These are phyloP conservation scores for Alternaria metachromatica DNA, from an alignment of 2,329 filamentous ascomycete genomes.

Conservation along the genomic window DNA sequence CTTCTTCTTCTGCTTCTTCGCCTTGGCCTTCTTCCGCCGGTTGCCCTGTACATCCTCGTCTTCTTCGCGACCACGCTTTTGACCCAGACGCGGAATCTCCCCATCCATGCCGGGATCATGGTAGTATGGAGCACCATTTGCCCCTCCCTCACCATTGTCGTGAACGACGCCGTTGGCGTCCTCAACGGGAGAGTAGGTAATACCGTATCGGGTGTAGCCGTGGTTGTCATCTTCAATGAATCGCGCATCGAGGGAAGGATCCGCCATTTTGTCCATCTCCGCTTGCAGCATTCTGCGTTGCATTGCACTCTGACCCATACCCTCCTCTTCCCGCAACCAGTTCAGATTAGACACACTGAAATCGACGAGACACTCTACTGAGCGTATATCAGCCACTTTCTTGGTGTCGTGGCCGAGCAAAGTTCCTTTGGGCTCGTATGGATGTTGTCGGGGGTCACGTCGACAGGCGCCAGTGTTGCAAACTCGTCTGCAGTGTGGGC, in stretches of 20 bases:
- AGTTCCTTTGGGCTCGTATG: conserved; percentile 87
- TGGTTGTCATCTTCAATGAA: conserved; percentile 52
- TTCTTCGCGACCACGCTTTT: conserved; percentile 40
- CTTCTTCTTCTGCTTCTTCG: conserved; percentile 40
- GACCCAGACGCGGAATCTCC: conserved; percentile 40
- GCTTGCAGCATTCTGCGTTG: conserved; percentile 61
- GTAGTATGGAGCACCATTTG: conserved; percentile 27
- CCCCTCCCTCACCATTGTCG: conserved; percentile 26
- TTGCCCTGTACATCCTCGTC: conserved; percentile 36
- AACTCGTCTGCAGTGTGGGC: conserved; percentile 82
- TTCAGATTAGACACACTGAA: conserved; percentile 86
- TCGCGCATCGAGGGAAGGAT: conserved; percentile 55
- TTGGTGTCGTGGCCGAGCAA: conserved; percentile 90
- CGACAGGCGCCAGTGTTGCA: conserved; percentile 88
- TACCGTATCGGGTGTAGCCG: conserved; percentile 46
- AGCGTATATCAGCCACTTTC: conserved; percentile 87
- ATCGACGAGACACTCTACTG: conserved; percentile 88
- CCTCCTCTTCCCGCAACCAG: conserved; percentile 71
- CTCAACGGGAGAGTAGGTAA: conserved; percentile 51
- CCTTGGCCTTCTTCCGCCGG: conserved; percentile 25
- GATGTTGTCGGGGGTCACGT: conserved; percentile 69
- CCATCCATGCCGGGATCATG: conserved; percentile 31
- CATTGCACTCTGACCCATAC: conserved; percentile 53
- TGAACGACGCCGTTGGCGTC: conserved; percentile 34
- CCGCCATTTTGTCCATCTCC: conserved; percentile 57